Evolutionary conservation across 371 early-diverging fungal species (phyloP), one percentile per base, ranked within the genome.

Genomic region (Lichtheimia hyalospora): DNA sequence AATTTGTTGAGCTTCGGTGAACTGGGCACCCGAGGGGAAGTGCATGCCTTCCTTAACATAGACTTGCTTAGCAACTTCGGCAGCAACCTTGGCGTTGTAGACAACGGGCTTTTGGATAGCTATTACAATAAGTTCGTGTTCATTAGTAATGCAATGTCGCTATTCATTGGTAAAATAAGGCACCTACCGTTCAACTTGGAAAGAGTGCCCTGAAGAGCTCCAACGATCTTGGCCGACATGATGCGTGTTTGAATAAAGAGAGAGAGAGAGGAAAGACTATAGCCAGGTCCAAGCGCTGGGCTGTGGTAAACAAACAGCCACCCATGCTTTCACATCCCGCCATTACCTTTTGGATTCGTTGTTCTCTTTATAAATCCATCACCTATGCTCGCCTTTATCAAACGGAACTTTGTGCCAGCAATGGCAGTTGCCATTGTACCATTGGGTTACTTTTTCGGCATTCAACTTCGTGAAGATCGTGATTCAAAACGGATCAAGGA

Each of bases 51-150:
- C 88, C 62, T 84, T 84, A 41, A 69, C 69, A 70, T 87, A 89
- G 49, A 89, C 88, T 74, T 86, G 83, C 77, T 89, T 89, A 61
- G 83, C 85, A 46, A 88, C 59, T 72, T 89, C 87, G 60, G 71
- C 83, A 52, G 78, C 82, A 54, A 89, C 88, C 79, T 80, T 80
- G 66, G 81, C 72, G 63, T 85, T 83, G 72, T 88, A 86, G 49
- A 85, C 63, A 52, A 79, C 52, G 42, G 81, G 77, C 68, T 70
- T 73, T 61, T 76, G 75, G 50, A 73, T 51, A 64, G 77, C 77
- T 80, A 54, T 12, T 14, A 28, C 15, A n/a, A 16, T 20, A 7
- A 14, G 27, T 20, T 21, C 6, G 7, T 34, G 34, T 10, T n/a
- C 14, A 20, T 18, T 34, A 27, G 14, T 20, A 16, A 8, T 20